Base-by-base conservation (phyloP, 2,329 filamentous ascomycete genomes). In the Penicillium sp. region DNA sequence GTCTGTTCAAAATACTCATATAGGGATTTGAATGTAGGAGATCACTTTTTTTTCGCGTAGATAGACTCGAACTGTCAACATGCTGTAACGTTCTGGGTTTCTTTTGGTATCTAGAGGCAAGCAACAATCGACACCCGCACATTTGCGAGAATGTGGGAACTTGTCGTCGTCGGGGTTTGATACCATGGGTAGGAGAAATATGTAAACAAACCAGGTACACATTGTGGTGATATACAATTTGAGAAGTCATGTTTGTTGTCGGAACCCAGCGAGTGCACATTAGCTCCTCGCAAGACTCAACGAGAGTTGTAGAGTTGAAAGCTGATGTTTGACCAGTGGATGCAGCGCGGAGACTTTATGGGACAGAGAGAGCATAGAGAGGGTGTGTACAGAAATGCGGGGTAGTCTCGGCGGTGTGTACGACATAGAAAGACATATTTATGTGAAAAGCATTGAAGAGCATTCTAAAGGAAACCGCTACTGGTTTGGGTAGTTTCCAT, bases 91-190 rank as follows among this genome's bases (percentile, higher is more conserved):
- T 38, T 55, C 53, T 58, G 45, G 50, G 7, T 65, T 54, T 21
- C 33, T 63, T 36, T 63, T 11, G 57, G 60, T 65, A 63, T 46
- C 48, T 59, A 56, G 58, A 64, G 58, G 57, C 57, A 63, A 57
- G 63, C 60, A 63, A 58, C 62, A 56, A 61, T 61, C 57, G 63
- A 64, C 62, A 65, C 58, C 55, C 58, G 57, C 63, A 65, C 63
- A 50, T 52, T 50, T 54, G 45, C 29, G 51, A 60, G 45, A 47
- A 50, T 57, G 63, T 61, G 56, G 57, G 60, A 60, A 29, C 59
- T 62, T 64, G 61, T 64, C 63, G 61, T 61, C 44, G 61, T 57
- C 54, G 58, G 63, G 58, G 61, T 61, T 62, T 60, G 56, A 55
- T 57, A 65, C 61, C 41, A 2, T 7, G 25, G 9, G n/a, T 6